Conservation (phyloP, 2,329 filamentous ascomycete genomes). For the Hymenoscyphus scutula region DNA sequence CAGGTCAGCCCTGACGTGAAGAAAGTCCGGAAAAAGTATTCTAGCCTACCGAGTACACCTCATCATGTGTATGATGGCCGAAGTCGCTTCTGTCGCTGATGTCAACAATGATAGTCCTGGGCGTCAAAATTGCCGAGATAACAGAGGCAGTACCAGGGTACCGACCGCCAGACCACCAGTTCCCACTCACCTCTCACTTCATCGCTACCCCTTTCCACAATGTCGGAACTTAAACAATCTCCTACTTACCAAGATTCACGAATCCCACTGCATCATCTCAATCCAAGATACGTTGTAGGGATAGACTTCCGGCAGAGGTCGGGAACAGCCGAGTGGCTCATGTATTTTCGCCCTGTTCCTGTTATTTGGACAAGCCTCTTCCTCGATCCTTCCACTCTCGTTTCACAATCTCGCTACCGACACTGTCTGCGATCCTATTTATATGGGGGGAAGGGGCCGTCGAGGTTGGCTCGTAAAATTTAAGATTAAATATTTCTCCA, state of each 20-base stretch:
- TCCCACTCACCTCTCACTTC: no score
- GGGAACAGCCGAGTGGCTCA: neutral
- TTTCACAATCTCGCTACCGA: neutral
- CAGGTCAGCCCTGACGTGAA: slow-evolving; percentile 7
- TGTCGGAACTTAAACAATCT: no score
- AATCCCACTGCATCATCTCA: neutral
- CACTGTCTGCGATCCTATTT: neutral
- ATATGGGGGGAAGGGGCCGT: no score
- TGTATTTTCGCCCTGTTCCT: neutral
- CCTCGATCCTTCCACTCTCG: neutral
- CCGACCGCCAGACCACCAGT: no score
- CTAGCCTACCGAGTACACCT: neutral
- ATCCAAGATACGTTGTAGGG: neutral
- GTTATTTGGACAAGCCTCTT: neutral
- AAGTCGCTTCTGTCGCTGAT: neutral
- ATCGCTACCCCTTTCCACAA: no score
- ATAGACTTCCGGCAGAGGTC: neutral
- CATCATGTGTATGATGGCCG: neutral
- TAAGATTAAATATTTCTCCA: no score
- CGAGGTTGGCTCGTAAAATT: no score
- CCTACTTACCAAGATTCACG: neutral
- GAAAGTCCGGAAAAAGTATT: neutral
- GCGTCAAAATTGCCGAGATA: no score
- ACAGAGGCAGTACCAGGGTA: no score
- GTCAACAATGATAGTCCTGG: no score